Evolutionary conservation across 2,329 filamentous ascomycete species (phyloP), one percentile per base, ranked within the genome.

Genomic region (Colletotrichum liriopes): DNA sequence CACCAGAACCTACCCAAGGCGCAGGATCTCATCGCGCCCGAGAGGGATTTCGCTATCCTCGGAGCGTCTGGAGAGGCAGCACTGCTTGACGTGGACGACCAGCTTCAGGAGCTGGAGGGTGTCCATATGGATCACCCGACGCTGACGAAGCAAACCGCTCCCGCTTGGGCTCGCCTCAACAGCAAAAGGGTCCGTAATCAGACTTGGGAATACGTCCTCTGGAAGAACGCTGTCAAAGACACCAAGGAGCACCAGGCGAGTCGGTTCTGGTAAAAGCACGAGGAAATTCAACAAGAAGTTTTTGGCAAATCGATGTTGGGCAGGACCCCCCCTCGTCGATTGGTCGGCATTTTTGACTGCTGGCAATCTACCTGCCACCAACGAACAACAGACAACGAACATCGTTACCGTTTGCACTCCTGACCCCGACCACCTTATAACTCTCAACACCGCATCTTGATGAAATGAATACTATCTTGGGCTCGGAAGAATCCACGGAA

Each of bases 241-340:
- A 23, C 52, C 4, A 20, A 26, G 16, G 45, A 55, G 18, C 47
- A 71, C 35, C 39, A 52, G 32, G 51, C 41, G 39, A 55, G 35
- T 26, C 26, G 41, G n/a, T 69, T 69, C 58, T 72, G 69, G 65
- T 72, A 29, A 52, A n/a, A 16, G 5, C 18, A 41, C 11, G 5
- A 12, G n/a, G 23, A 18, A 60, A 12, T 32, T 41, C 43, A 20
- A 26, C n/a, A 43, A 7, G 18, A 5, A 23, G 12, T 11, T 20
- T 23, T n/a, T 23, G 26, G 11, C 41, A 43, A 43, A 18, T 16
- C 5, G 14, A 43, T 11, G 2, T 14, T 18, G 18, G 41, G 41
- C 26, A 3, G 6, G 8, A 35, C 29, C 12, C 29, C 29, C 20
- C 32, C 51, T 20, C 18, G 16, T 35, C 51, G 18, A 32, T 20